Conservation (phyloP, 1,139 yeast species). For the Williopsis jadinii region DNA sequence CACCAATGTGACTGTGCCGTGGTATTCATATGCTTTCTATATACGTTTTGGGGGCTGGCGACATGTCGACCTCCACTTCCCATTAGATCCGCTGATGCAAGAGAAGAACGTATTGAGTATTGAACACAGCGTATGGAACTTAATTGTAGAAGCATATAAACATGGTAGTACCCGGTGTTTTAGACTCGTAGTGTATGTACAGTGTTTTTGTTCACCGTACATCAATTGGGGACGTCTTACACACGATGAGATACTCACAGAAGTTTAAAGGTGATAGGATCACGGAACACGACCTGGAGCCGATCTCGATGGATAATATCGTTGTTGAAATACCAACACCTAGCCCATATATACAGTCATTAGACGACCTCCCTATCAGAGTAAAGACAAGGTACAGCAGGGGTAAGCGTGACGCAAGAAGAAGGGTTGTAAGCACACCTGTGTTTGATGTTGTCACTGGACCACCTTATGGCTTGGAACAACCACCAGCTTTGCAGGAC, state of each 20-base stretch:
- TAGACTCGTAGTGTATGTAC: too few species aligned
- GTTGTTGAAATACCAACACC: slow-evolving; percentile 11
- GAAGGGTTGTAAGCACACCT: slow-evolving; percentile 22
- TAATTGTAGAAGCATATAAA: too few species aligned
- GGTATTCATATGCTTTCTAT: too few species aligned
- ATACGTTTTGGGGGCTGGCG: too few species aligned
- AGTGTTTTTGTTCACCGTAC: too few species aligned
- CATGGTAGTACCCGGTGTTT: too few species aligned
- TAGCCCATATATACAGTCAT: background rate
- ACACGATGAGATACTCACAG: slow-evolving; percentile 18
- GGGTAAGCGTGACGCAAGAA: slow-evolving; percentile 5
- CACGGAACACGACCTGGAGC: slow-evolving; percentile 14
- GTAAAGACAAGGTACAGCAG: slow-evolving; percentile 17
- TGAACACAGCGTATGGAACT: too few species aligned
- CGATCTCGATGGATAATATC: slow-evolving; percentile 4
- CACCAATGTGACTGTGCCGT: too few species aligned
- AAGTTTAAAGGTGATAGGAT: slow-evolving; percentile 20
- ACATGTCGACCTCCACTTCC: too few species aligned
- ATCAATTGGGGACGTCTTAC: too few species aligned
- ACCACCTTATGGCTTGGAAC: slow-evolving; percentile 4
- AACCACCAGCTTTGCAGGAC: slow-evolving; percentile 4
- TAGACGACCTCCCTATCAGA: slow-evolving; percentile 18
- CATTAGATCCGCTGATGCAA: too few species aligned
- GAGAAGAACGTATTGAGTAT: too few species aligned
- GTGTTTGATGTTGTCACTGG: slow-evolving; percentile 18